Percentiles rank a stretch among this genome's conserved stretches.
phyloP scores from a whole-genome alignment of 768 basidiomycete species.

The Trametes meyenii region DNA sequence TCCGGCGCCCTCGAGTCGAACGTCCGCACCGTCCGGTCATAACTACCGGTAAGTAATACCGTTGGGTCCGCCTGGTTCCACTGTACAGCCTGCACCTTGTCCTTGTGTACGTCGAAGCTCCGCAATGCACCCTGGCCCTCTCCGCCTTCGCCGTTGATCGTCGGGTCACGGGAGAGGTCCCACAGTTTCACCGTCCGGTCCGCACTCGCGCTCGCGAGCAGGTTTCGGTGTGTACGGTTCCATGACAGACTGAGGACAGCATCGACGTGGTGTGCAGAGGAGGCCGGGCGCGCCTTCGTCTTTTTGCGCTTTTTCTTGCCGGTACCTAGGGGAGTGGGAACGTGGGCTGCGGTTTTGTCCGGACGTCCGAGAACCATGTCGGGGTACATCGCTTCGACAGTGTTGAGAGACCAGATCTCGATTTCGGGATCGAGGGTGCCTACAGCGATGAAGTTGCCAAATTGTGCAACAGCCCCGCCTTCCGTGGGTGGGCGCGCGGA shows the following conservation, averaged over 20 bases:
- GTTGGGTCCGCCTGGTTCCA: conserved; percentile 92
- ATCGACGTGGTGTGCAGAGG: conserved; percentile 83
- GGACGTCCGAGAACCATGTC: conserved; percentile 89
- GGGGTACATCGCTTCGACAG: conserved; percentile 93
- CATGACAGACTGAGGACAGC: conserved; percentile 92
- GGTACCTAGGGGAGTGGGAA: conserved; percentile 80
- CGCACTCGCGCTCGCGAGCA: conserved; percentile 90
- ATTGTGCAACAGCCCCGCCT: conserved; percentile 37
- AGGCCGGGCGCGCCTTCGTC: conserved; percentile 61
- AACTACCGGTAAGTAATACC: conserved; percentile 90
- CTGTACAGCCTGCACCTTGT: conserved; percentile 95
- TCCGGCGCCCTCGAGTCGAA: conserved; percentile 90
- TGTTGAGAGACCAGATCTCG: conserved; percentile 97
- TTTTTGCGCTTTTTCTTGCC: conserved; percentile 98
- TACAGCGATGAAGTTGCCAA: conserved; percentile 93
- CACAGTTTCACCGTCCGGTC: conserved; percentile 97
- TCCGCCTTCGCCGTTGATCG: conserved; percentile 48
- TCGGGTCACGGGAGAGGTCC: conserved; percentile 81
- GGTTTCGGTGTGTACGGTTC: conserved; percentile 88
- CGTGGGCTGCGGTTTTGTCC: conserved; percentile 77
- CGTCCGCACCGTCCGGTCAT: conserved; percentile 91
- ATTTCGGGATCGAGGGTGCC: conserved; percentile 98
- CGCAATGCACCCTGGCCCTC: conserved; percentile 69
- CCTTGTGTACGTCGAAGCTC: conserved; percentile 84
- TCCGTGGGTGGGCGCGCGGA: conserved; percentile 35